These are phyloP conservation scores for Peltaster fructicola DNA, from an alignment of 2,329 filamentous ascomycete species.

Conservation along the genomic window DNA sequence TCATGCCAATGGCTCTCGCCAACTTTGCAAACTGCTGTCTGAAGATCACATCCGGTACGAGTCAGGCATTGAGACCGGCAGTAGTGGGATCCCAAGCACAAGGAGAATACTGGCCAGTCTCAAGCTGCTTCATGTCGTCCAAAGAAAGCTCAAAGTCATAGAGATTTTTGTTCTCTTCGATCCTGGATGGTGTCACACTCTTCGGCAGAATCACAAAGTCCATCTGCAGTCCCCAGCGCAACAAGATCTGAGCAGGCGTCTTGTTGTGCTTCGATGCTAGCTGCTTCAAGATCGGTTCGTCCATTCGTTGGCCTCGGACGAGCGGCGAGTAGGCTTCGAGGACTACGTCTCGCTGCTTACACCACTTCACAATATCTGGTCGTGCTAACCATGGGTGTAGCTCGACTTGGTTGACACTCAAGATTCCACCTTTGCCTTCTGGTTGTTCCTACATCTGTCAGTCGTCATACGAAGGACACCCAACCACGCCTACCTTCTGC, in stretches of 20 bases:
- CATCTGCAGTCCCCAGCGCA: slow-evolving; percentile 45
- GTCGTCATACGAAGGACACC: not conserved
- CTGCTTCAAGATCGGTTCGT: slow-evolving; percentile 34
- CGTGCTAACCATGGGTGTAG: slow-evolving; percentile 75
- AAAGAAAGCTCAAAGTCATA: slow-evolving; percentile 42
- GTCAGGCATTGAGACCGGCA: slow-evolving; percentile 8
- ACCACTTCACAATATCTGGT: slow-evolving; percentile 67
- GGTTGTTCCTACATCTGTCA: slow-evolving; percentile 9
- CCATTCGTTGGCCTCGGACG: slow-evolving; percentile 27
- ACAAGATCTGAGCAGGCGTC: slow-evolving; percentile 38
- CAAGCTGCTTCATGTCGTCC: slow-evolving; percentile 40
- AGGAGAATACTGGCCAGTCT: slow-evolving; percentile 37
- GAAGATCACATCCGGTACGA: slow-evolving; percentile 4
- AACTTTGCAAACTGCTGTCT: too few relatives aligned
- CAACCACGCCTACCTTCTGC: slow-evolving; percentile 23
- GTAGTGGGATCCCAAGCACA: slow-evolving; percentile 42
- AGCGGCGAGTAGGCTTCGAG: slow-evolving; percentile 32
- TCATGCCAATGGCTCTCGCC: too few relatives aligned
- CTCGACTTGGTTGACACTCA: slow-evolving; percentile 78
- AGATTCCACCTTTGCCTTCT: slow-evolving; percentile 45
- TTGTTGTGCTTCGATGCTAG: slow-evolving; percentile 40
- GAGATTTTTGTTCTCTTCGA: slow-evolving; percentile 41
- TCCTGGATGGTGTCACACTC: slow-evolving; percentile 40
- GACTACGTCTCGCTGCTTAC: slow-evolving; percentile 34
- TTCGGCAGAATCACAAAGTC: slow-evolving; percentile 46